Percentiles rank a stretch among this genome's conserved stretches.
Evolutionary conservation across 495 filamentous ascomycete species (phyloP).

Genomic region (Penicillium coprophilum): DNA sequence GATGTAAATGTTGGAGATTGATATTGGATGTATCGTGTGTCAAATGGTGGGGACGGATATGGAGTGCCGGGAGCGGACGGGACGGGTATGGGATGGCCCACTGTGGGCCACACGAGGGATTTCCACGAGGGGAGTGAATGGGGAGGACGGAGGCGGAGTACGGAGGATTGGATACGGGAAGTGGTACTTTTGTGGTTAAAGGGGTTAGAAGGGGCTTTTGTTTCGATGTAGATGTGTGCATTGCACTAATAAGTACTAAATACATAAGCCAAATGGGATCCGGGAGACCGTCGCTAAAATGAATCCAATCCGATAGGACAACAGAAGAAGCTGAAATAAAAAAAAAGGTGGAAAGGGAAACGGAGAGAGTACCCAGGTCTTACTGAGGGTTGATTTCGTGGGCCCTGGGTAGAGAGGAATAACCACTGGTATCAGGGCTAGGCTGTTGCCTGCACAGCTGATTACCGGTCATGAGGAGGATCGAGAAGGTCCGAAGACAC

Average conservation of each 20-base stretch:
- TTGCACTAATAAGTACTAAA: slow-evolving; percentile 13
- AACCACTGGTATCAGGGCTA: neutral
- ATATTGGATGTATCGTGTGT: neutral
- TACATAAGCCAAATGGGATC: slow-evolving; percentile 14
- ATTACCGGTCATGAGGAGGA: neutral
- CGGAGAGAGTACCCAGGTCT: neutral
- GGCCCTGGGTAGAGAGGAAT: neutral
- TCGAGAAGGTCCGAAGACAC: neutral
- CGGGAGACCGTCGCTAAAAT: slow-evolving; percentile 24
- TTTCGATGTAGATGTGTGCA: neutral
- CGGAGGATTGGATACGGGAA: neutral
- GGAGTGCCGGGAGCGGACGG: slow-evolving; percentile 9
- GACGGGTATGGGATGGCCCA: neutral
- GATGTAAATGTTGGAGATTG: neutral
- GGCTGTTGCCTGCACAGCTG: neutral
- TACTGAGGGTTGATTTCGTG: neutral
- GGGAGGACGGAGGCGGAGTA: neutral
- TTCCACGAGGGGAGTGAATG: neutral
- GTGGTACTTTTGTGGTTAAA: neutral
- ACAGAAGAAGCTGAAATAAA: slow-evolving; percentile 5
- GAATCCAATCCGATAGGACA: slow-evolving; percentile 14
- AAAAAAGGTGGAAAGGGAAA: slow-evolving; percentile 1
- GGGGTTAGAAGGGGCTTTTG: neutral
- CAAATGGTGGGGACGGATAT: neutral
- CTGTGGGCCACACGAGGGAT: neutral